phyloP scores from a whole-genome alignment of 2,329 filamentous ascomycete species.

The Furcasterigmium furcatum region DNA sequence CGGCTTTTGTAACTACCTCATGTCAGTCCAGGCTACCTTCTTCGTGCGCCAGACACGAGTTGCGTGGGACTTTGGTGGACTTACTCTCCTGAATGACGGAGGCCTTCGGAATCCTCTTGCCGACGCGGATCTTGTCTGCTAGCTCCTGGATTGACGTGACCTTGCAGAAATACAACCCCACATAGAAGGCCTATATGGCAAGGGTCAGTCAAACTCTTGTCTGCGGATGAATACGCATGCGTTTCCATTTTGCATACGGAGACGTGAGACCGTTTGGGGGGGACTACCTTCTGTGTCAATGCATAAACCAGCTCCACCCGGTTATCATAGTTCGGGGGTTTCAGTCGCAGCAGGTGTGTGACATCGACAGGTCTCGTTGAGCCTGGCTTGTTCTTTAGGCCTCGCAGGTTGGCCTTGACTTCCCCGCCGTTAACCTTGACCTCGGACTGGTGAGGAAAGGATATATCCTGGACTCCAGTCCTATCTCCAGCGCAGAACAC shows the following conservation, averaged over 20 bases:
- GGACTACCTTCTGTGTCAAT: constrained; percentile 73
- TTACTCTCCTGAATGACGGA: constrained; percentile 82
- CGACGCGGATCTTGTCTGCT: constrained; percentile 60
- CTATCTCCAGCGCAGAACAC: constrained; percentile 75
- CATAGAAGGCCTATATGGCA: constrained; percentile 60
- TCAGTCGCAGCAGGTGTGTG: constrained; percentile 70
- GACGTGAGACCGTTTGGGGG: too few relatives aligned
- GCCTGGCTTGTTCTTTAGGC: constrained; percentile 92
- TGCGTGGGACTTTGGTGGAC: too few relatives aligned
- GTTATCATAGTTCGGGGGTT: constrained; percentile 67
- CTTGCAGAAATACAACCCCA: constrained; percentile 74
- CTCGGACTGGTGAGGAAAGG: constrained; percentile 91
- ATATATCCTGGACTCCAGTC: constrained; percentile 66
- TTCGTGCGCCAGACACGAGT: too few relatives aligned
- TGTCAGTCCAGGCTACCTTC: constrained; percentile 14
- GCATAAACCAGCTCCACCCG: constrained; percentile 86
- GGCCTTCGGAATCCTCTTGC: constrained; percentile 73
- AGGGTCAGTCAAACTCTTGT: neutral
- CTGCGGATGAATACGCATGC: too few relatives aligned
- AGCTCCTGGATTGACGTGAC: constrained; percentile 69
- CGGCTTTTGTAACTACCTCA: constrained; percentile 68
- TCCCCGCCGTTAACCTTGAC: constrained; percentile 86
- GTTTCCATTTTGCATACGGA: too few relatives aligned
- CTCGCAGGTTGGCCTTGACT: constrained; percentile 88
- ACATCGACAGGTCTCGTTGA: constrained; percentile 93